Base-by-base conservation (phyloP, 2,329 filamentous ascomycete genomes). In the Trichoderma asperellum region DNA sequence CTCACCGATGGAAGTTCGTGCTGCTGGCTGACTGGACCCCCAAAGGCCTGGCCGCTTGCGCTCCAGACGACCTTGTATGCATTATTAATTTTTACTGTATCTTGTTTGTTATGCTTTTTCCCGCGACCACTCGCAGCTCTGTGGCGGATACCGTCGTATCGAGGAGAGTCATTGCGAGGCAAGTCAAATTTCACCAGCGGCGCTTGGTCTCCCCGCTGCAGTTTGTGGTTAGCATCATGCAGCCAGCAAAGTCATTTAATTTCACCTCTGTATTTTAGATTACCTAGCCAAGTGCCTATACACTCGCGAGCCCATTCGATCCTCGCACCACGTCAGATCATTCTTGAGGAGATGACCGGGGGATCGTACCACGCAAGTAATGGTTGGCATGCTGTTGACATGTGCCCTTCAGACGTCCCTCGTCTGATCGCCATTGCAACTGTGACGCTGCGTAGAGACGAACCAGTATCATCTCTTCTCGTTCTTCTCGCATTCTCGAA, bases 321-420 rank as follows among this genome's bases (percentile, higher is more conserved):
- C 53, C 60, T 69, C 68, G 55, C 55, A 60, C 60, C 47, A 69
- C 40, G 37, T 69, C 68, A 69, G 60, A 69, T 69, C 60, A 69
- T 69, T 60, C 60, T 47, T 55, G 43, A 52, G 29, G 16, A n/a
- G 27, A 40, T 49, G 58, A 35, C 52, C 35, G 10, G 34, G 40
- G 34, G 35, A 61, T 68, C 59, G 56, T 68, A 27, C 67, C 67
- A 68, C 58, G 40, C 53, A 7, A 32, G 34, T 12, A 21, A 49
- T 4, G 49, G 32, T 35, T 53, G n/a, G 43, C n/a, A 52, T 21
- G 24, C 59, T 21, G 40, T 52, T 62, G 59, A 56, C 34, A 55
- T 43, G 61, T 43, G 34, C n/a, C 32, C 5, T 21, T 7, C 61
- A 43, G 35, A 56, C 32, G 35, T 29, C 11, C 21, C 49, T 56